A percentile compares a stretch with the other conserved stretches of the same genome.
phyloP scores from a whole-genome alignment of 139 green algal genomes.

The Coelastrella sp. region DNA sequence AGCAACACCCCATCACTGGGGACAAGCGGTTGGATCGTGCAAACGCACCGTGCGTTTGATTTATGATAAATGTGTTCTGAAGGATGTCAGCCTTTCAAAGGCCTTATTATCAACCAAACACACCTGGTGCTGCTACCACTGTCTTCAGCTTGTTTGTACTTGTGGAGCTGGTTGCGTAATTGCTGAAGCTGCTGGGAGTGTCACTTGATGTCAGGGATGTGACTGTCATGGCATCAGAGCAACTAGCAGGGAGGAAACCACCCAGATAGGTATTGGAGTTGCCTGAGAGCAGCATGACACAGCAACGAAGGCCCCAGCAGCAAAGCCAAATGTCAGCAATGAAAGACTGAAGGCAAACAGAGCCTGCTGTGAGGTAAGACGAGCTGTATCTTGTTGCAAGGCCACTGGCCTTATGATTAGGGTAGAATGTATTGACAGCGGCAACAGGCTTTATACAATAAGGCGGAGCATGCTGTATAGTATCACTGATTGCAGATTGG shows the following conservation, averaged over 20 bases:
- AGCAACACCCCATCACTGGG: no score
- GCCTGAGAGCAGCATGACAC: neutral
- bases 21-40: no score
- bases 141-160: neutral
- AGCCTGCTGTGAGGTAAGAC: no score
- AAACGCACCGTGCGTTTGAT: no score
- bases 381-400: no score
- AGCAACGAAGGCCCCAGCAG: neutral
- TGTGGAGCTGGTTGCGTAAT: neutral
- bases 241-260: neutral
- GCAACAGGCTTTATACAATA: no score
- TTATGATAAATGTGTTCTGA: neutral
- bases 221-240: conserved; percentile 14
- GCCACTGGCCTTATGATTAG: no score
- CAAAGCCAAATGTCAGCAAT: neutral
- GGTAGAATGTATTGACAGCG: no score
- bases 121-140: conserved; percentile 20
- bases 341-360: no score
- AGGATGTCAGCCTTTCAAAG: neutral
- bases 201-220: conserved; percentile 4
- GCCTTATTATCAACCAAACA: neutral
- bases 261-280: neutral
- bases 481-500: no score
- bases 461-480: no score
- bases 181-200: conserved; percentile 12